Base-by-base conservation (phyloP, 768 basidiomycete species). In the Termitomyces sp. region DNA sequence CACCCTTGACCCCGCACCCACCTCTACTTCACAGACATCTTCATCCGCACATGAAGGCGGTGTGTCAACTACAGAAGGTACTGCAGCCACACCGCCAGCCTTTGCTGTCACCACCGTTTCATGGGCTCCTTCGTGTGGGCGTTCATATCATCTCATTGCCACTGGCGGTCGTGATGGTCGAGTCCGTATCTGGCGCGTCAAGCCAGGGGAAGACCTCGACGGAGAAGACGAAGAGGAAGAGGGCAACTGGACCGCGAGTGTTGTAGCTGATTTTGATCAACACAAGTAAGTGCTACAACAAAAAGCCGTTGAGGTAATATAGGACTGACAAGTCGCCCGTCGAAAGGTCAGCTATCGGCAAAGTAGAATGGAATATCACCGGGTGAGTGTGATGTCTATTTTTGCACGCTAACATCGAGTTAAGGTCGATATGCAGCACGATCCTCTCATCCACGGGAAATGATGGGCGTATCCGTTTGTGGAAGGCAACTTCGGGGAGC, bases 321-420 rank as follows among this genome's bases (percentile, higher is more conserved):
- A 43, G 10, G 36, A 26, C 32, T 43, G 36, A 56, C 51, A n/a
- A 32, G 35, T 12, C 28, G 0, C 38, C 12, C 28, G 12, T 23
- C 36, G 47, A 23, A 60, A 90, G 89, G 62, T 86, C 88, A 0
- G 81, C 87, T 4, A 83, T 95, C 10, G 88, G 88, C 2, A 80
- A 88, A 64, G 95, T 99, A 0, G 95, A 95, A 69, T 98, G 96
- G 93, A 96, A 96, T 69, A 86, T 95, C 51, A 91, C 88, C 36
- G 91, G 91, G 89, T 91, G 63, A 3, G 72, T 61, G 5, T 46
- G 33, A 72, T 66, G 61, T 41, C 33, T 13, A 33, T 40, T 9
- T 6, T 44, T 36, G 40, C 26, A 41, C 54, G 47, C 36, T 33
- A 14, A n/a, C n/a, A 35, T 51, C 14, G 23, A 20, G 41, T 46